Conservation (phyloP, 371 early-diverging fungal genomes). For the Smittium culicis region DNA sequence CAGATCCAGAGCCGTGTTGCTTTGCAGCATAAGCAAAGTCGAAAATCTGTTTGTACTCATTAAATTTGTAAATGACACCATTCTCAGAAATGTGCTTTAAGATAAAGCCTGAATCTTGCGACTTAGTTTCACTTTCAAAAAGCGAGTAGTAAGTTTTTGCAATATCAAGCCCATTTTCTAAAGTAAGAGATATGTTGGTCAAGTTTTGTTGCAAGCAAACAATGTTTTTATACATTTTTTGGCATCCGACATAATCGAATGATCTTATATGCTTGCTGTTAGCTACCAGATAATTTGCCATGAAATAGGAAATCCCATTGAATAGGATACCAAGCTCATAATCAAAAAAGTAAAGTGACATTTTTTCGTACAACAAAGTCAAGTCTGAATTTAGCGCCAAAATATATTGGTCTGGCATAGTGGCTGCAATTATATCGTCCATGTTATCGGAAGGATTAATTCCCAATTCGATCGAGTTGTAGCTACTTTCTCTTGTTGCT, state of each 20-base stretch:
- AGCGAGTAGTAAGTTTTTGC: constrained; percentile 62
- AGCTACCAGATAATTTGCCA: constrained; percentile 52
- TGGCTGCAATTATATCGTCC: constrained; percentile 41
- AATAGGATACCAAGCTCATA: constrained; percentile 56
- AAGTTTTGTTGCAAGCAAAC: constrained; percentile 75
- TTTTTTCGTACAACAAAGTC: constrained; percentile 54
- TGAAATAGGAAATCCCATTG: constrained; percentile 62
- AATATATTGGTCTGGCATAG: constrained; percentile 78
- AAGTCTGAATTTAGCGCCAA: constrained; percentile 62
- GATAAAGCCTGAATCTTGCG: constrained; percentile 10
- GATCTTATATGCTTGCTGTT: constrained; percentile 57
- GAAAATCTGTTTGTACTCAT: constrained; percentile 26
- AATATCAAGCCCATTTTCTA: constrained; percentile 53
- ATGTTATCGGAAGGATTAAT: constrained; percentile 34
- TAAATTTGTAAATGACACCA: constrained; percentile 26
- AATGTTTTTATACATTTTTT: constrained; percentile 69
- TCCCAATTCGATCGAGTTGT: constrained; percentile 35
- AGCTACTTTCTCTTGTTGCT: constrained; percentile 68
- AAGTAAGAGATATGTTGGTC: constrained; percentile 52
- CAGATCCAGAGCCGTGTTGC: not conserved
- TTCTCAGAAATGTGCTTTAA: constrained; percentile 28
- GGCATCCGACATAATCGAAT: constrained; percentile 55
- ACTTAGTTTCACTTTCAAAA: constrained; percentile 37
- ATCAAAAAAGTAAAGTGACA: constrained; percentile 45
- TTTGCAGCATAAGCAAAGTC: constrained; percentile 13